phyloP scores from a whole-genome alignment of 1,139 yeast genomes.

The Pneumocystis jirovecii region DNA sequence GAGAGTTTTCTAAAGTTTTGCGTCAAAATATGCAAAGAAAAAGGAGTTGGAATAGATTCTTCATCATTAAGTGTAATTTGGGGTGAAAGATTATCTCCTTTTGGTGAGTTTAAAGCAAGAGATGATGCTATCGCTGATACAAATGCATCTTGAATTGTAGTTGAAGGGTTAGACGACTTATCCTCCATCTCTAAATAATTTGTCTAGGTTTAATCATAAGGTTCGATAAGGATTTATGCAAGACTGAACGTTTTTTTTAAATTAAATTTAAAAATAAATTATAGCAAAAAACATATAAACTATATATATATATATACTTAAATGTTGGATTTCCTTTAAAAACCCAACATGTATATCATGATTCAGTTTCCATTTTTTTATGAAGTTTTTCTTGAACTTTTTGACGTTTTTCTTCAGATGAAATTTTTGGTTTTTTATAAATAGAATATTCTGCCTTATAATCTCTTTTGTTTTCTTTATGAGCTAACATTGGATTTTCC shows the following conservation, averaged over 20 bases:
- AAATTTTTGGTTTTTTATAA: not conserved
- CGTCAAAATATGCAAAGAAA: not conserved
- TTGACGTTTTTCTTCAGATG: not conserved
- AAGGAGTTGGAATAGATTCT: not conserved
- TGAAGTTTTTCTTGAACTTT: not conserved
- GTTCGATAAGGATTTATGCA: not conserved
- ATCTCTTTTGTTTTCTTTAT: constrained; percentile 63
- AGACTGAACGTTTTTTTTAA: not conserved
- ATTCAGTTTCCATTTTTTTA: not conserved
- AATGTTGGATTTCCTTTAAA: not conserved
- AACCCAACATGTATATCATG: not conserved
- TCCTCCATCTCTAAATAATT: not conserved
- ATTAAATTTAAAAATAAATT: not conserved
- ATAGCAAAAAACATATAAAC: not conserved
- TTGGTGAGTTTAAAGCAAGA: not conserved
- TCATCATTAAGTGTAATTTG: not conserved
- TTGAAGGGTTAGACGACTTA: not conserved
- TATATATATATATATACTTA: not conserved
- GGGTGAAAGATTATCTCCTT: not conserved
- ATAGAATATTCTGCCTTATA: not conserved
- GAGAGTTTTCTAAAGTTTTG: not conserved
- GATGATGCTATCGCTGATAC: not conserved
- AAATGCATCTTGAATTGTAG: not conserved
- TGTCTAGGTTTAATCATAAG: not conserved
- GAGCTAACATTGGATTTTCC: constrained; percentile 75